Conservation (phyloP, 2,329 filamentous ascomycete species). For the Fonsecaea monophora region DNA sequence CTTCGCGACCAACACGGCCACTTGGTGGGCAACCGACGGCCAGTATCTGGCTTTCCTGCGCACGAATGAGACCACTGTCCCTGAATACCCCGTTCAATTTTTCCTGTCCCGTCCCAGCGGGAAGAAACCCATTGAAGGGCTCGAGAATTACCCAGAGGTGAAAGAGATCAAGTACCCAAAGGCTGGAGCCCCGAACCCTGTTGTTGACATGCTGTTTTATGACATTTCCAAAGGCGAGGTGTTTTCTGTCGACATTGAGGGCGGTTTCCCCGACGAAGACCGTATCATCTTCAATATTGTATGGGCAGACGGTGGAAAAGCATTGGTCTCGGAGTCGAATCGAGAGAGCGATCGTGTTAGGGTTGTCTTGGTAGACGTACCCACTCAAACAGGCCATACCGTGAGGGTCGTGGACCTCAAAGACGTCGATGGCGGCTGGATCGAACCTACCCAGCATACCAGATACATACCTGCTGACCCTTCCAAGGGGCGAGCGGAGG, state of each 20-base stretch:
- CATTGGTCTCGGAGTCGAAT: constrained; percentile 90
- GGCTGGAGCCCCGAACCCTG: constrained; percentile 89
- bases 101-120: constrained; percentile 88
- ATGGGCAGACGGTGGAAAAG: constrained; percentile 81
- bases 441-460: constrained; percentile 88
- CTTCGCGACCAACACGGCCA: constrained; percentile 77
- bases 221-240: constrained; percentile 77
- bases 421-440: constrained; percentile 93
- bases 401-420: constrained; percentile 80
- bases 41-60: constrained; percentile 89
- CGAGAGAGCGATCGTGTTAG: constrained; percentile 91
- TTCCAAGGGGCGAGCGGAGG: constrained; percentile 73
- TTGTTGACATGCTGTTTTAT: constrained; percentile 87
- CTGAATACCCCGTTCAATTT: constrained; percentile 91
- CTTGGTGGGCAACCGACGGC: constrained; percentile 94
- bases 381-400: constrained; percentile 73
- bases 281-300: constrained; percentile 91
- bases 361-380: constrained; percentile 83
- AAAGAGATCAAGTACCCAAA: constrained; percentile 97
- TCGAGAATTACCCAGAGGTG: constrained; percentile 90
- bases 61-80: constrained; percentile 91
- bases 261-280: constrained; percentile 79
- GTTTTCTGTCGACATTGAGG: constrained; percentile 78
- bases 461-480: constrained; percentile 85
- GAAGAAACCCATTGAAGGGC: constrained; percentile 67